Conservation (phyloP, 257 asterid genomes). For the Gentiana straminea region DNA sequence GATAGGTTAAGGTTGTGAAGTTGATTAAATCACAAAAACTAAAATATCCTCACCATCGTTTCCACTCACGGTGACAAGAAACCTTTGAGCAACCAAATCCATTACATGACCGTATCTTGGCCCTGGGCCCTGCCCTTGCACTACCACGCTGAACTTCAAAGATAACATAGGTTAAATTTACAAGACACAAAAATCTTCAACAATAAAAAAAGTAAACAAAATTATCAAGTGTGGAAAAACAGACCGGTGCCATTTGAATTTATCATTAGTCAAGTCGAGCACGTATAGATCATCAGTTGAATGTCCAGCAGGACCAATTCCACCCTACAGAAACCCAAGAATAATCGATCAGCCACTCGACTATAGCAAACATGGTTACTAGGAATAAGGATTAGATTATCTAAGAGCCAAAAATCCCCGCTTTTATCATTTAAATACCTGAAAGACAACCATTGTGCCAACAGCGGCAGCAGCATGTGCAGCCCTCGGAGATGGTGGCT, state of each 20-base stretch:
- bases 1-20: too few relatives aligned
- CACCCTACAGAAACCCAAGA: slow-evolving; percentile 55
- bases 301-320: slow-evolving; percentile 99
- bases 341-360: slow-evolving; percentile 6
- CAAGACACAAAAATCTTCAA: slow-evolving; percentile 6
- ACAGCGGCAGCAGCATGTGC: slow-evolving; percentile 97
- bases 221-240: slow-evolving; percentile 9
- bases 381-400: too few relatives aligned
- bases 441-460: slow-evolving; percentile 98
- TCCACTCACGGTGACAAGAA: slow-evolving; percentile 86
- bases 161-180: slow-evolving; percentile 17
- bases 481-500: slow-evolving; percentile 99
- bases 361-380: neutral
- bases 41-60: slow-evolving; percentile 67
- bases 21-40: neutral
- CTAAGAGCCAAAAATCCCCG: too few relatives aligned
- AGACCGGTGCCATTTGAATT: slow-evolving; percentile 96
- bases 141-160: slow-evolving; percentile 65
- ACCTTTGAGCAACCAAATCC: slow-evolving; percentile 98
- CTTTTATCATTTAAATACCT: slow-evolving; percentile 40
- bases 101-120: slow-evolving; percentile 97
- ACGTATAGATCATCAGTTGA: slow-evolving; percentile 90
- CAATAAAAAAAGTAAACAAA: too few relatives aligned
- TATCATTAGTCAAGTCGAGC: slow-evolving; percentile 89
- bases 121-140: slow-evolving; percentile 98